Percentiles rank a stretch among this genome's conserved stretches.
These are phyloP conservation scores for Podila minutissima DNA, from an alignment of 192 early-diverging fungal genomes.

Conservation along the genomic window DNA sequence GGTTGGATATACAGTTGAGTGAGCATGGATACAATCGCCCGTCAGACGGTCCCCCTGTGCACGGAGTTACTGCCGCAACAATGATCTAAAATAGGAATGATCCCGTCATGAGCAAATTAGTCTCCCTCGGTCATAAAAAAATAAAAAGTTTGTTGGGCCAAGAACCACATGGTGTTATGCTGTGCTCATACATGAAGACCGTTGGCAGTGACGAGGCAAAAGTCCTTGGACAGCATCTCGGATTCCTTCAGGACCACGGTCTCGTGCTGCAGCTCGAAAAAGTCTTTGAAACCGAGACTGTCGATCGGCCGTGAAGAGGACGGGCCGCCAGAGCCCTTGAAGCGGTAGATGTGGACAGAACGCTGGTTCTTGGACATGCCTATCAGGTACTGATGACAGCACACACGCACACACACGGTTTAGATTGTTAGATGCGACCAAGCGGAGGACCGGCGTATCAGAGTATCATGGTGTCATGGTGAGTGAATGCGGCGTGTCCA, in stretches of 20 bases:
- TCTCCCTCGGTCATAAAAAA: not conserved
- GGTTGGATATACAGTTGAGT: slow-evolving; percentile 54
- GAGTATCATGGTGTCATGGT: not conserved
- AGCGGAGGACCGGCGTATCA: not conserved
- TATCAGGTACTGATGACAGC: slow-evolving; percentile 26
- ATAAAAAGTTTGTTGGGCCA: too few relatives aligned
- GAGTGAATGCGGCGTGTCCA: not conserved
- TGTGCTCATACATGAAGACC: slow-evolving; percentile 55
- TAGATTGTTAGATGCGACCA: not conserved
- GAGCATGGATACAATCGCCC: slow-evolving; percentile 57
- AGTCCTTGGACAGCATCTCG: slow-evolving; percentile 68
- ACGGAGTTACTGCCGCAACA: slow-evolving; percentile 63
- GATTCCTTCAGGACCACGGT: slow-evolving; percentile 37
- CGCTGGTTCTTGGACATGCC: slow-evolving; percentile 48
- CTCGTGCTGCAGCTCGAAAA: slow-evolving; percentile 41
- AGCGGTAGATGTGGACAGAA: slow-evolving; percentile 39
- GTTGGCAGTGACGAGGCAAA: slow-evolving; percentile 70
- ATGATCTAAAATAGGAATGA: slow-evolving; percentile 58
- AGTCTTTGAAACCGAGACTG: slow-evolving; percentile 33
- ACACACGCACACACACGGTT: not conserved
- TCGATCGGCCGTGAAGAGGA: slow-evolving; percentile 14
- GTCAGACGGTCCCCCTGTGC: slow-evolving; percentile 40
- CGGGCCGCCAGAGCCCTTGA: slow-evolving; percentile 39
- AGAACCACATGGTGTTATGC: too few relatives aligned
- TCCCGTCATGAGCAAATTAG: not conserved